These are phyloP conservation scores for Boletus sp. DNA, from an alignment of 768 basidiomycete species.

Conservation along the genomic window DNA sequence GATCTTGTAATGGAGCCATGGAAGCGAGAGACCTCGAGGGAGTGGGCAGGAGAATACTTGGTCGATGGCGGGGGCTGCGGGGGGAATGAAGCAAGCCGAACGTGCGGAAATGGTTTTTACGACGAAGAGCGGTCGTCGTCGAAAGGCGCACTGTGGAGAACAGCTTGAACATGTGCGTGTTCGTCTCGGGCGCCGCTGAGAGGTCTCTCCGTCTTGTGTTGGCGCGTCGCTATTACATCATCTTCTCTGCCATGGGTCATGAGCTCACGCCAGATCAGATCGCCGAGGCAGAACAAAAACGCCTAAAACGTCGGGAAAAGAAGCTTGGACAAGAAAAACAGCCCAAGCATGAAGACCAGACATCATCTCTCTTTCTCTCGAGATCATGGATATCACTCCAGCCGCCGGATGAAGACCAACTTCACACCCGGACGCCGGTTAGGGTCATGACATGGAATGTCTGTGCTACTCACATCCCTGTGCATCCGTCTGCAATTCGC, in stretches of 20 bases:
- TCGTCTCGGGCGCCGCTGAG: background rate
- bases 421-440: slow-evolving; percentile 23
- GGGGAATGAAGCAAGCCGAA: background rate
- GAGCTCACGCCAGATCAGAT: slow-evolving; percentile 54
- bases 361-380: slow-evolving; percentile 11
- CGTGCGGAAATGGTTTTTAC: background rate
- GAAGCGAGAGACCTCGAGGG: slow-evolving; percentile 21
- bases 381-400: slow-evolving; percentile 38
- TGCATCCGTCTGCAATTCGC: background rate
- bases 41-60: background rate
- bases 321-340: slow-evolving; percentile 28
- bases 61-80: slow-evolving; percentile 1
- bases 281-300: slow-evolving; percentile 49
- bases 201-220: background rate
- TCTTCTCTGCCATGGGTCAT: slow-evolving; percentile 13
- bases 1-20: slow-evolving; percentile 30
- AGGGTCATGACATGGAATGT: slow-evolving; percentile 86
- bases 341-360: background rate
- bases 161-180: slow-evolving; percentile 27
- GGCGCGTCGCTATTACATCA: slow-evolving; percentile 15
- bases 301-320: slow-evolving; percentile 45
- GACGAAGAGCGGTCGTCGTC: slow-evolving; percentile 16
- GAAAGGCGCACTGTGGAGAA: slow-evolving; percentile 24
- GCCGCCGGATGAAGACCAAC: background rate
- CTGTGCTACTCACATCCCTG: slow-evolving; percentile 31